Evolutionary conservation across 495 filamentous ascomycete species (phyloP), one percentile per base, ranked within the genome.

Genomic region (Penicillium cataractarum): DNA sequence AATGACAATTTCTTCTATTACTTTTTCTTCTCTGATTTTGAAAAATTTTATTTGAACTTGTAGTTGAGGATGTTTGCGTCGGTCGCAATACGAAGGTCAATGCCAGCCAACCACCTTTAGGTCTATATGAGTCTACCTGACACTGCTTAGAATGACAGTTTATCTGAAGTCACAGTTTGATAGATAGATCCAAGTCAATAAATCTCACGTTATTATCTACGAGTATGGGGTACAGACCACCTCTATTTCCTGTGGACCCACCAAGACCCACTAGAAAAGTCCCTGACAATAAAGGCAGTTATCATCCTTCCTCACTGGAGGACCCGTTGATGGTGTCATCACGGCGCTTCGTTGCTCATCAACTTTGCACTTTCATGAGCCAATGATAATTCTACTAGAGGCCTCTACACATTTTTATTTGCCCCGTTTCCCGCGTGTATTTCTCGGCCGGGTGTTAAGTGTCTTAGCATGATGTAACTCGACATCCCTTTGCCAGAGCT

Each of bases 401-500:
- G 0, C 1, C 13, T 4, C 22, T 29, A 2, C 12, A 6, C 1
- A 0, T n/a, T 50, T 50, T 50, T 29, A 50, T 29, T 50, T 50
- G 24, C 42, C n/a, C 7, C 24, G 9, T 5, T 50, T n/a, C 21
- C 46, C 46, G 24, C 24, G 24, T 12, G 46, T n/a, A 50, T 54
- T 22, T 54, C 51, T 54, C 51, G 51, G 51, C 51, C 51, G 51
- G 51, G 51, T 50, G 46, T 13, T 21, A n/a, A 26, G 46, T 29
- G 10, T 50, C n/a, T 15, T 29, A 17, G 24, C 24, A 29, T 50
- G 24, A 50, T 50, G 46, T 29, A 50, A 27, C 24, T 50, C 4
- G 24, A 50, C 12, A 50, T n/a, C 15, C 24, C 24, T 50, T 29
- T 13, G 35, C 15, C 13, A 17, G 35, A 39, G 2, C 13, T 39